Base-by-base conservation (phyloP, 2,329 filamentous ascomycete genomes). In the Zopfia rhizophila region DNA sequence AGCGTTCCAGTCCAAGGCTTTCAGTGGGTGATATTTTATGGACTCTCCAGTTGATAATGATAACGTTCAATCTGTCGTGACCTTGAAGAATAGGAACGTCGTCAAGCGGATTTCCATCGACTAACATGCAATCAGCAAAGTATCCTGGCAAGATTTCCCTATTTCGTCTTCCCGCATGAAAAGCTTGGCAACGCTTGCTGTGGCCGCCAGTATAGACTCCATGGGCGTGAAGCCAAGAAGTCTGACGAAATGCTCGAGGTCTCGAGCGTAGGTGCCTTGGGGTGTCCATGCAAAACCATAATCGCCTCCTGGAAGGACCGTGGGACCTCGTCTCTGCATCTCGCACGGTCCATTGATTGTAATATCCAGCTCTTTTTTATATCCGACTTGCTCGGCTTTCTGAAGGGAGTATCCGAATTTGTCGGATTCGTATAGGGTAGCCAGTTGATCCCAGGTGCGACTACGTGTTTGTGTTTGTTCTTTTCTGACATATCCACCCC, bases 271-370 rank as follows among this genome's bases (percentile, higher is more conserved):
- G 0, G 76, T 78, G 6, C 77, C 76, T 30, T 79, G 76, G 0
- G 75, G 76, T 1, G 73, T 74, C 76, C 75, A 79, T 1, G 76
- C 72, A 40, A 79, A 78, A 3, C 76, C 75, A 33, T 77, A 80
- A 48, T 78, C 75, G 14, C 72, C 75, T 21, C 75, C 74, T 10
- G 77, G 77, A 4, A 80, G 64, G 1, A 80, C 68, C 0, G 67
- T 62, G 30, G 79, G 78, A 12, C 76, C 76, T 27, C 75, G 65
- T 7, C 61, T 55, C 53, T 76, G 74, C 72, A 79, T 78, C 56
- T 79, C 76, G 12, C 63, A 61, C 24, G 78, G 62, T 1, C 61
- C 76, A 11, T 55, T 48, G 16, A 73, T 63, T 0, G 76, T 75
- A 2, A 56, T 51, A 2, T 76, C 67, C 4, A 78, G 63, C 48